Evolutionary conservation across 371 early-diverging fungal species (phyloP), one percentile per base, ranked within the genome.

Genomic region (Mortierella sp.): DNA sequence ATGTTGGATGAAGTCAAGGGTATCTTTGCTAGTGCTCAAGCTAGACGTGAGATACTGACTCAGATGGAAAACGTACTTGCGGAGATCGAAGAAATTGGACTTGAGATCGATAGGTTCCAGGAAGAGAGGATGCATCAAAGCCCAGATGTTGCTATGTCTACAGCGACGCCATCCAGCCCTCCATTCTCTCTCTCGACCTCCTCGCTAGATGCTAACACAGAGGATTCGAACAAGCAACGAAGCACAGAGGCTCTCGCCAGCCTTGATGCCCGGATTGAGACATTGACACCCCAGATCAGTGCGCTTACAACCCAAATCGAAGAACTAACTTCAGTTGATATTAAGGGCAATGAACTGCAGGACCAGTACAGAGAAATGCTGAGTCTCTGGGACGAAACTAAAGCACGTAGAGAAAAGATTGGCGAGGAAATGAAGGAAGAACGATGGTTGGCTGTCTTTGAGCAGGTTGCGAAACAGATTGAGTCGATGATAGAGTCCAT

Each of bases 401-500:
- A 88, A 68, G 43, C 72, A 39, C 80, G 78, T 35, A 71, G 80
- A 40, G 81, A 84, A 37, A 72, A 60, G n/a, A 62, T 85, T 49
- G 76, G 80, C 35, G 86, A 85, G 20, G 92, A 91, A 39, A 68
- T 90, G 54, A 91, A 91, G 70, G 92, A 91, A 69, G 89, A 89
- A 64, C 86, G 86, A 8, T 91, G 92, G 92, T 68, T 89, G n/a
- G 78, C 77, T 9, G 89, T 90, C 6, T 91, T 91, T 71, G 86
- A 88, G 30, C 86, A 90, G 65, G 89, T 90, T 22, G 86, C 90
- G 1, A 87, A 87, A 59, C 89, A 91, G 62, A 90, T 90, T 0
- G 88, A 87, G 68, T 85, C 85, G n/a, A 89, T 91, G 89, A 90
- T 91, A 73, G 90, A 90, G 59, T 87, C 88, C 2, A 68, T 91